Evolutionary conservation across 495 filamentous ascomycete genomes (phyloP), one percentile per base, ranked within the genome.

Genomic region (Hypoxylon trugodes): DNA sequence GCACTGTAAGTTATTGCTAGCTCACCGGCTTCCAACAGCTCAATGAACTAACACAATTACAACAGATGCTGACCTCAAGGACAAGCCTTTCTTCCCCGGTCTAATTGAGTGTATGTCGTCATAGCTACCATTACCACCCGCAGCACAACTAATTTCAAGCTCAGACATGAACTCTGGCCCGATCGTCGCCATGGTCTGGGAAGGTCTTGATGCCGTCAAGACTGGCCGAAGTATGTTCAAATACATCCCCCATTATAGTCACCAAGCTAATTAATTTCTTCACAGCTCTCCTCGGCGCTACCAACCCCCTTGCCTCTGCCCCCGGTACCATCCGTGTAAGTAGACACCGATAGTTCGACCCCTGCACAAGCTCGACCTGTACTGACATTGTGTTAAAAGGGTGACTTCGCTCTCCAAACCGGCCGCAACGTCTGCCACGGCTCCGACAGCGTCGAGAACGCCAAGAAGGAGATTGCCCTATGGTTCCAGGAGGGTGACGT

Each of bases 381-480:
- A 3, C 62, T 71, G 46, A 66, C 36, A 16, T 3, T 5, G 1
- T 38, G 19, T 21, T 2, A 13, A 25, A 4, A 51, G 46, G 66
- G 69, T 52, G 72, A 80, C 72, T 78, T 61, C 59, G 75, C 76
- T 65, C 76, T 84, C 43, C 60, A 63, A 40, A 90, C 95, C 72
- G 95, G 95, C 81, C 92, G 95, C 76, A 98, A 98, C 85, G 91
- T 98, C 80, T 97, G 95, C 88, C 95, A 98, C 86, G 95, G 95
- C 75, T 96, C 92, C 79, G 95, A 98, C 87, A 86, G 84, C 80
- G 93, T 98, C 79, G 95, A 98, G 86, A 95, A 83, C 82, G 95
- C 95, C 79, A 87, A 98, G 89, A 97, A 97, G 90, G 95, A 98
- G 86, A 98, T 98, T 75, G 89, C 85, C 68, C 89, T 97, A 73